Evolutionary conservation across 2,329 filamentous ascomycete genomes (phyloP).

Genomic region (Fusarium heterosporum): DNA sequence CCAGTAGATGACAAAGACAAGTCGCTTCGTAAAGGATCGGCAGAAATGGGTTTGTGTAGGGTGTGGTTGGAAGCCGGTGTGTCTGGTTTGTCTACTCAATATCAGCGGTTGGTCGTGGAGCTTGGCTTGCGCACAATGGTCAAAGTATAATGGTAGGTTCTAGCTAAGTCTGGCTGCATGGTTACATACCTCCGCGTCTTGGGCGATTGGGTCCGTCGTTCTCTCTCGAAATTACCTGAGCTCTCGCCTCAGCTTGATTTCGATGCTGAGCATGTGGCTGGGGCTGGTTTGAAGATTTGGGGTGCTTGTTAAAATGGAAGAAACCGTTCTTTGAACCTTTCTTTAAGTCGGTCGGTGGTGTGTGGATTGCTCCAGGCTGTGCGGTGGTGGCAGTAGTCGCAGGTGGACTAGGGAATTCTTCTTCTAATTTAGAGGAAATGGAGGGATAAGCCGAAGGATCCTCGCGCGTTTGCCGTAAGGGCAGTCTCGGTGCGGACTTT

Average conservation of each 20-base stretch:
- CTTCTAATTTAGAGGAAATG: constrained; percentile 45
- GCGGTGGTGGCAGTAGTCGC: constrained; percentile 34
- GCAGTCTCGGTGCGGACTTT: constrained; percentile 43
- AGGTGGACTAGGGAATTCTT: constrained; percentile 37
- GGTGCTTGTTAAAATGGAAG: constrained; percentile 63
- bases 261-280: constrained; percentile 41
- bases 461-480: constrained; percentile 45
- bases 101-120: constrained; percentile 40
- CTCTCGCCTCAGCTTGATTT: constrained; percentile 53
- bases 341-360: constrained; percentile 52
- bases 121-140: constrained; percentile 20
- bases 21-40: constrained; percentile 63
- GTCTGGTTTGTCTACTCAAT: constrained; percentile 40
- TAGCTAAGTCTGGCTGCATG: constrained; percentile 30
- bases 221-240: constrained; percentile 55
- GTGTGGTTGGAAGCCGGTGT: constrained; percentile 48
- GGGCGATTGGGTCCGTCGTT: constrained; percentile 48
- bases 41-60: constrained; percentile 55
- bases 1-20: constrained; percentile 62
- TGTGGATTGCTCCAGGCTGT: constrained; percentile 25
- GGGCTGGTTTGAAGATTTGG: constrained; percentile 56
- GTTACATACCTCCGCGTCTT: constrained; percentile 52
- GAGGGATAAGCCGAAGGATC: constrained; percentile 46
- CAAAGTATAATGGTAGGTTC: constrained; percentile 35
- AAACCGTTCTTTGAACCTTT: constrained; percentile 63